Base-by-base conservation (phyloP, 2,329 filamentous ascomycete genomes). In the Nemania sp. region DNA sequence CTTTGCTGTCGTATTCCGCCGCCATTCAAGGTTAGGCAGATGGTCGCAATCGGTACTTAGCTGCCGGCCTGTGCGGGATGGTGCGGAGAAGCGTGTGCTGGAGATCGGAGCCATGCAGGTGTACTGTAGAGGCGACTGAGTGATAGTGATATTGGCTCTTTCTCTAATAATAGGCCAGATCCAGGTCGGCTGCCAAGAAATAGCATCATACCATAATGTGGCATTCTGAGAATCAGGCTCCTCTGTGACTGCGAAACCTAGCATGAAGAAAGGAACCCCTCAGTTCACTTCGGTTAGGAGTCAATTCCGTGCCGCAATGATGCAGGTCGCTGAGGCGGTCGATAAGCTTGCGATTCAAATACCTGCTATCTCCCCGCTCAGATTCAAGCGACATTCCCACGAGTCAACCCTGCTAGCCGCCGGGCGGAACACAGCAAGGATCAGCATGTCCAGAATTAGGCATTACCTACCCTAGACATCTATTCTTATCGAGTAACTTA, bases 81-180 rank as follows among this genome's bases (percentile, higher is more conserved):
- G 17, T 46, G 50, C 45, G 46, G 35, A 32, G 32, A 6, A 17
- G 43, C 20, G 43, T 17, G 39, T 49, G 55, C 39, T 32, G n/a
- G 53, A 57, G 53, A 61, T 61, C 43, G 54, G 20, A 37, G 29
- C 12, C 12, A 53, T 43, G 42, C 48, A 60, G 43, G 15, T 29
- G 25, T 29, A 29, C 25, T 35, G 45, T 39, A 35, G 37, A 53
- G 37, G 20, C 37, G 21, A 13, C 12, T 52, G 48, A 34, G 21
- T 34, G 39, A 53, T 37, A 40, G 48, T 20, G 21, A n/a, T 46
- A 5, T 39, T n/a, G 35, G 47, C 5, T 51, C 35, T 52, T 54
- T 47, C 57, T 49, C 55, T 59, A 50, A 62, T 62, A 54, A 62
- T 62, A 62, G 45, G 15, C 20, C 12, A 11, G 13, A 49, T 15